Conservation (phyloP, 768 basidiomycete genomes). For the Rhizopogon sp. region DNA sequence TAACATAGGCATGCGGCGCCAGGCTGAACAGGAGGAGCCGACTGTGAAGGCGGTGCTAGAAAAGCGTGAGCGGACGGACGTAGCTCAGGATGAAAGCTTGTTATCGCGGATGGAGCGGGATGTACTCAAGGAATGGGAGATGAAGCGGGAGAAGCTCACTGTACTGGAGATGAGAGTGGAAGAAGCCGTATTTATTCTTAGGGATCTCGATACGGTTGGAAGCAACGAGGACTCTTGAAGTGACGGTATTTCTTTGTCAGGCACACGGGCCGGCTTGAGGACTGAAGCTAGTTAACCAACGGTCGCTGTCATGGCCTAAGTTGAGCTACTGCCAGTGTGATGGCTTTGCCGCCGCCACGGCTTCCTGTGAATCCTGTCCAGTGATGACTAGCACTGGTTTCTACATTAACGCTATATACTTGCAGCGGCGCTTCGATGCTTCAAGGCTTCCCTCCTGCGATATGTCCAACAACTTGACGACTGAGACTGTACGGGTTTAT, state of each 20-base stretch:
- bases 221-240: constrained; percentile 38
- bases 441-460: too few relatives aligned
- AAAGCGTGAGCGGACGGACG: constrained; percentile 79
- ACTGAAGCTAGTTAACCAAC: too few relatives aligned
- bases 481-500: neutral
- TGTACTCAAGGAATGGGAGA: constrained; percentile 67
- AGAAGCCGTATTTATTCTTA: constrained; percentile 82
- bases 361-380: too few relatives aligned
- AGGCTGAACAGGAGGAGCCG: constrained; percentile 66
- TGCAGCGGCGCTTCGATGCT: neutral
- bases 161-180: constrained; percentile 85
- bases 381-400: too few relatives aligned
- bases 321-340: too few relatives aligned
- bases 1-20: constrained; percentile 73
- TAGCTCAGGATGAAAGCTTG: constrained; percentile 68
- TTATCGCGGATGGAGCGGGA: constrained; percentile 75
- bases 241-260: too few relatives aligned
- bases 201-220: constrained; percentile 61
- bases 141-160: constrained; percentile 66
- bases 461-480: neutral
- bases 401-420: neutral
- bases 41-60: constrained; percentile 68
- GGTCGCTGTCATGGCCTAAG: too few relatives aligned
- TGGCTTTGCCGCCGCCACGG: too few relatives aligned
- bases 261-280: too few relatives aligned